A percentile compares a stretch with the other conserved stretches of the same genome.
Conservation (phyloP, 768 basidiomycete species). For the Kwoniella shandongensis region DNA sequence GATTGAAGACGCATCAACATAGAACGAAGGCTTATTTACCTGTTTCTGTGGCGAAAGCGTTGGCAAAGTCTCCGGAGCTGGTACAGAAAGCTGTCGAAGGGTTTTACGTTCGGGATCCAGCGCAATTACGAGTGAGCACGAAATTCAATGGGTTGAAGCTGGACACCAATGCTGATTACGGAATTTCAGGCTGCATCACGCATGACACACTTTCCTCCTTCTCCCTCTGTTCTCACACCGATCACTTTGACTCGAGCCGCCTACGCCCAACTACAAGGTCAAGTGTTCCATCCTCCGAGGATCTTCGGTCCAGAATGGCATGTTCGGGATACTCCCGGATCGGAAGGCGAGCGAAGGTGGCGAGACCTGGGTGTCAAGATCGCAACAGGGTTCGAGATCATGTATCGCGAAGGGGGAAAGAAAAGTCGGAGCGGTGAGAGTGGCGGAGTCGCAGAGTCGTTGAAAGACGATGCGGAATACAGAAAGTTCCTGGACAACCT, state of each 20-base stretch:
- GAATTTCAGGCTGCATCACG: conserved; percentile 70
- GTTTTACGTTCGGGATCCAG: conserved; percentile 92
- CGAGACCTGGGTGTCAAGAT: conserved; percentile 91
- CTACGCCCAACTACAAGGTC: conserved; percentile 88
- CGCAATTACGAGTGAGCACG: conserved; percentile 76
- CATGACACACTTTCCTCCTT: conserved; percentile 86
- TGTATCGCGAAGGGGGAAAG: conserved; percentile 73
- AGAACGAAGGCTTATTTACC: conserved; percentile 76
- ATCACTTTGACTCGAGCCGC: conserved; percentile 83
- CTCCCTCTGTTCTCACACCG: conserved; percentile 61
- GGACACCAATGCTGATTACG: too few relatives aligned
- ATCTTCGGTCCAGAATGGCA: conserved; percentile 66
- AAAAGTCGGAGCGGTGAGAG: conserved; percentile 48
- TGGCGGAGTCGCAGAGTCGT: conserved; percentile 56
- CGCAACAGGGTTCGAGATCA: conserved; percentile 96
- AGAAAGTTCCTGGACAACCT: conserved; percentile 69
- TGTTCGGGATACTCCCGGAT: conserved; percentile 57
- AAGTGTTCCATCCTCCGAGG: conserved; percentile 88
- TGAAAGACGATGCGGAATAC: conserved; percentile 35
- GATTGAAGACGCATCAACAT: conserved; percentile 68
- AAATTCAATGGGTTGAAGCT: too few relatives aligned
- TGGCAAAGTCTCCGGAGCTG: conserved; percentile 65
- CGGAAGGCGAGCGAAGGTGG: conserved; percentile 70
- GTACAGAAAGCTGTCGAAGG: conserved; percentile 84
- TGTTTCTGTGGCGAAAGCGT: conserved; percentile 70